Conservation (phyloP, 768 basidiomycete genomes). For the Macrolepiota fuliginosa region DNA sequence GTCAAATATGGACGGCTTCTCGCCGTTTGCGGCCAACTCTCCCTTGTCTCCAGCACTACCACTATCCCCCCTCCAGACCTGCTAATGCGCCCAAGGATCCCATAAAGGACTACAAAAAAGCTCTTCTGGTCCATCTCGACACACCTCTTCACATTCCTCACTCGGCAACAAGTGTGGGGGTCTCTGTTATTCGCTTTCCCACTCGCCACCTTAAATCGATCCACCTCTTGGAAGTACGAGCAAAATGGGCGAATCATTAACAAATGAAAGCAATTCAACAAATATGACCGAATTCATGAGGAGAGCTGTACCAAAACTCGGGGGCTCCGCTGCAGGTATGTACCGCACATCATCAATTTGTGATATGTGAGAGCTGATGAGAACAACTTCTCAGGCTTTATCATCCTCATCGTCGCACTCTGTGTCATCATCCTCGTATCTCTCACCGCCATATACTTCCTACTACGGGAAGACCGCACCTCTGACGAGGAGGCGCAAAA, state of each 20-base stretch:
- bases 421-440: constrained; percentile 50
- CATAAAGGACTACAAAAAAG: background rate
- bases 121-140: background rate
- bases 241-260: background rate
- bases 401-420: constrained; percentile 57
- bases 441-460: constrained; percentile 51
- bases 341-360: background rate
- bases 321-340: constrained; percentile 49
- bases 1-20: constrained; percentile 4
- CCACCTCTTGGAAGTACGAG: background rate
- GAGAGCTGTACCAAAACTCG: constrained; percentile 43
- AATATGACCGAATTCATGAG: constrained; percentile 16
- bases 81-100: background rate
- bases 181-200: background rate
- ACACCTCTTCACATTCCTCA: background rate
- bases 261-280: background rate
- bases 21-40: constrained; percentile 1
- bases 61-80: background rate
- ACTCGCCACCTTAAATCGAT: background rate
- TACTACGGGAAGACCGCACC: constrained; percentile 50
- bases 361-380: background rate
- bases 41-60: background rate
- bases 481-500: constrained; percentile 28
- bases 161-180: background rate
- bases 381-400: constrained; percentile 43